Conservation (phyloP, 495 filamentous ascomycete genomes). For the Oleoguttula mirabilis region DNA sequence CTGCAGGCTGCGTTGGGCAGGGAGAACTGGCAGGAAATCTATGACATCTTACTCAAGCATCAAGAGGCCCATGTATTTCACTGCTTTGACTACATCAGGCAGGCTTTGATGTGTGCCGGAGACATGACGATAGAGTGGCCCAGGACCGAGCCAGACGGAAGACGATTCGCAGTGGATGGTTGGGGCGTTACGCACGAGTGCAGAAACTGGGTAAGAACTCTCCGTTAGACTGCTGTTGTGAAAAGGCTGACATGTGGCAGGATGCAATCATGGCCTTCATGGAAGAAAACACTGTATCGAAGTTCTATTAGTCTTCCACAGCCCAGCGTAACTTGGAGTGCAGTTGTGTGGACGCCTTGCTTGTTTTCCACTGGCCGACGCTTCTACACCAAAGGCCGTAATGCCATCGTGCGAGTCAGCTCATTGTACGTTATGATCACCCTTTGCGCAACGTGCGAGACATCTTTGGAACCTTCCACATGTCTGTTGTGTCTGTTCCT, state of each 20-base stretch:
- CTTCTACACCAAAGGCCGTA: too few species aligned
- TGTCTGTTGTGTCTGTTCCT: too few species aligned
- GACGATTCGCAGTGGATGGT: slow-evolving; percentile 16
- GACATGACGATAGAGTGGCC: slow-evolving; percentile 20
- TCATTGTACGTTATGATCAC: too few species aligned
- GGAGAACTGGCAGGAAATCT: slow-evolving; percentile 6
- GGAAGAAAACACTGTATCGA: slow-evolving; percentile 9
- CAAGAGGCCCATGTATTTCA: slow-evolving; percentile 16
- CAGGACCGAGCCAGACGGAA: slow-evolving; percentile 7
- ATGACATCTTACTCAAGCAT: slow-evolving; percentile 5
- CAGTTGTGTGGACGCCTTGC: too few species aligned
- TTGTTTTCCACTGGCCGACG: too few species aligned
- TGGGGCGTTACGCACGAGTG: slow-evolving; percentile 19
- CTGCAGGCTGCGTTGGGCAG: slow-evolving; percentile 4
- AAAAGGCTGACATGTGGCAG: neutral
- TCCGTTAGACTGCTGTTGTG: slow-evolving; percentile 1
- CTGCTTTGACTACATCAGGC: slow-evolving; percentile 20
- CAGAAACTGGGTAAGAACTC: slow-evolving; percentile 13
- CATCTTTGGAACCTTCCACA: too few species aligned
- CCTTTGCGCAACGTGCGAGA: too few species aligned
- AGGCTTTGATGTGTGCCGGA: slow-evolving; percentile 20
- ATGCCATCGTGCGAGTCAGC: too few species aligned
- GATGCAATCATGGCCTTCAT: slow-evolving; percentile 14
- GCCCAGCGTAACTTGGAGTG: too few species aligned
- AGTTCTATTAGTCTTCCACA: neutral